Base-by-base conservation (phyloP, 73 alveolate species). In the Tetrahymena borealis region DNA sequence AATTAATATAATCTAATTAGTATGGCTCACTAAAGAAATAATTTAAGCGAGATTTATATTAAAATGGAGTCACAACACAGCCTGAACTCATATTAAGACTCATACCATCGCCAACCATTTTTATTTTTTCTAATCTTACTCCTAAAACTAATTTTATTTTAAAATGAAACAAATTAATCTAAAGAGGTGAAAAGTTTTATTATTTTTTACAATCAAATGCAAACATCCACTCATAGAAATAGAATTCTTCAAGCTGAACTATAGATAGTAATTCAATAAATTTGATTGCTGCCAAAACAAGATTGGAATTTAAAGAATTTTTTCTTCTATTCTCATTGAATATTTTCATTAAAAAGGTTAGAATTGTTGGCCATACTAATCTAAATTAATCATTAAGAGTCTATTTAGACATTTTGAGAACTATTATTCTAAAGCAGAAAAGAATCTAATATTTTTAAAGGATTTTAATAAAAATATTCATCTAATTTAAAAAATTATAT, bases 171-270 rank as follows among this genome's bases (percentile, higher is more conserved):
- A 39, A 90, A 79, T 40, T 38, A 35, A 28, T 11, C 4, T 11
- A 12, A 39, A 3, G 28, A 9, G 39, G 20, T 20, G n/a, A 78
- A 9, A 78, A 6, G 5, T 60, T 0, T 18, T 3, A 60, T 24
- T 24, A 24, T 3, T 28, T 18, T 40, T 93, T 93, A 93, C 95
- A 93, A 90, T 93, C 95, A 85, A 93, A 93, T 12, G 91, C 95
- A 93, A 93, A 93, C 35, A 93, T 93, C 95, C 95, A 93, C 60
- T 93, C 93, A 90, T 93, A 93, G 41, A 93, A 93, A 38, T 93
- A 93, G 39, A 93, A 93, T 41, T 93, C 95, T 41, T 93, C 95
- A 31, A 93, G 36, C 39, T 93, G 60, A 85, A 39, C 90, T n/a
- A 93, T 38, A 24, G 95, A 93, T 38, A 93, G 39, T 6, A 93